Evolutionary conservation across 2,329 filamentous ascomycete genomes (phyloP).

Genomic region (Apiospora koreana): DNA sequence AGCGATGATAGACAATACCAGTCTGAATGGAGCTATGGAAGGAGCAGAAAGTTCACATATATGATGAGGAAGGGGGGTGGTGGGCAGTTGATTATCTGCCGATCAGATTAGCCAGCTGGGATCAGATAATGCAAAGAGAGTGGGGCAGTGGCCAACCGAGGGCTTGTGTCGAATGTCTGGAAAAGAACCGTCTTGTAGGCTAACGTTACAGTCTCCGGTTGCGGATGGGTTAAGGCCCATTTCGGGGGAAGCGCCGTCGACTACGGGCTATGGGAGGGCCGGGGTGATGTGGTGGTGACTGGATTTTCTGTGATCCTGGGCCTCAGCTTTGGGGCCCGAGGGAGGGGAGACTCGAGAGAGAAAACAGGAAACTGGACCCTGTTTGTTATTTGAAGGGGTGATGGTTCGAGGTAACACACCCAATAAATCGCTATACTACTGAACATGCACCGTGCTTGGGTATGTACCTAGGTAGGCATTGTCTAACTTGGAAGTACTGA

Average conservation of each 20-base stretch:
- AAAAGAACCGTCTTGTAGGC: background rate
- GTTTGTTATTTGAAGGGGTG: too few species aligned
- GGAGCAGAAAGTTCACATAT: background rate
- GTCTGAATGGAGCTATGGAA: background rate
- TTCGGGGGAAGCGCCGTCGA: background rate
- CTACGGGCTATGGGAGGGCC: background rate
- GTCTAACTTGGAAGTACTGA: too few species aligned
- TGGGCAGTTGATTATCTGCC: conserved; percentile 1
- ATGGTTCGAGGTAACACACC: too few species aligned
- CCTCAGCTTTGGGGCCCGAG: background rate
- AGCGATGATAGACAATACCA: background rate
- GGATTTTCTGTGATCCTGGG: background rate
- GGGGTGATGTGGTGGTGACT: background rate
- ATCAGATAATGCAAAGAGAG: conserved; percentile 9
- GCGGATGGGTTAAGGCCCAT: background rate
- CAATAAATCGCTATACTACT: too few species aligned
- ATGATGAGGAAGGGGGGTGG: background rate
- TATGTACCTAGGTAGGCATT: too few species aligned
- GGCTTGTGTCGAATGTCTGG: background rate
- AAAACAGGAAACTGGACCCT: background rate
- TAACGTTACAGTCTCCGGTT: conserved; percentile 1
- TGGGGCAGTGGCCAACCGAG: background rate
- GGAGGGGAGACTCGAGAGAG: background rate
- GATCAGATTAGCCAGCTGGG: background rate
- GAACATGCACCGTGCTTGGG: too few species aligned